These are phyloP conservation scores for Hymenotorrendiella dingleyae DNA, from an alignment of 2,329 filamentous ascomycete species.

Conservation along the genomic window DNA sequence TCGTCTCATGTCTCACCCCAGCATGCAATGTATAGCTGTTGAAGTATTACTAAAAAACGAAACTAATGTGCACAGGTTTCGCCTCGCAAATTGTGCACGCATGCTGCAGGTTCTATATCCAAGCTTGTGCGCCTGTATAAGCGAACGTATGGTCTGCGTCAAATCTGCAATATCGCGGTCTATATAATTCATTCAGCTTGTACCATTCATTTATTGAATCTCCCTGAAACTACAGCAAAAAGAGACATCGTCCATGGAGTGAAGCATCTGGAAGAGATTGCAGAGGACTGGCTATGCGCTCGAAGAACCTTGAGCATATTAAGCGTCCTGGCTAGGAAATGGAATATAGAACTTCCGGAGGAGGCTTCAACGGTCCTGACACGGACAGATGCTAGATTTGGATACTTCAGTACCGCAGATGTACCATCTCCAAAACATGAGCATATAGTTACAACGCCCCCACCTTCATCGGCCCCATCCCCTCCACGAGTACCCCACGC, in stretches of 20 bases:
- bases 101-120: conserved; percentile 82
- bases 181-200: conserved; percentile 94
- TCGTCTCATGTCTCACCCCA: too few relatives aligned
- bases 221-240: conserved; percentile 85
- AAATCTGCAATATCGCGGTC: conserved; percentile 94
- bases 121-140: conserved; percentile 95
- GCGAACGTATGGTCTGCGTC: conserved; percentile 79
- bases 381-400: conserved; percentile 74
- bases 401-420: conserved; percentile 49
- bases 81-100: conserved; percentile 82
- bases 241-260: conserved; percentile 87
- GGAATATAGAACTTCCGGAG: conserved; percentile 79
- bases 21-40: too few relatives aligned
- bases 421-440: conserved; percentile 30
- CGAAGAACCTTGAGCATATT: conserved; percentile 80
- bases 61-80: too few relatives aligned
- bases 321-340: conserved; percentile 78
- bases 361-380: conserved; percentile 74
- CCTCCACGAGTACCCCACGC: conserved; percentile 6
- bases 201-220: conserved; percentile 87
- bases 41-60: too few relatives aligned
- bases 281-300: conserved; percentile 89
- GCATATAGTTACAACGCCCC: conserved; percentile 20
- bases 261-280: conserved; percentile 90
- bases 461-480: conserved; percentile 22